A percentile compares a stretch with the other conserved stretches of the same genome.
Evolutionary conservation across 768 basidiomycete genomes (phyloP).

Genomic region (Tylopilus sp.): DNA sequence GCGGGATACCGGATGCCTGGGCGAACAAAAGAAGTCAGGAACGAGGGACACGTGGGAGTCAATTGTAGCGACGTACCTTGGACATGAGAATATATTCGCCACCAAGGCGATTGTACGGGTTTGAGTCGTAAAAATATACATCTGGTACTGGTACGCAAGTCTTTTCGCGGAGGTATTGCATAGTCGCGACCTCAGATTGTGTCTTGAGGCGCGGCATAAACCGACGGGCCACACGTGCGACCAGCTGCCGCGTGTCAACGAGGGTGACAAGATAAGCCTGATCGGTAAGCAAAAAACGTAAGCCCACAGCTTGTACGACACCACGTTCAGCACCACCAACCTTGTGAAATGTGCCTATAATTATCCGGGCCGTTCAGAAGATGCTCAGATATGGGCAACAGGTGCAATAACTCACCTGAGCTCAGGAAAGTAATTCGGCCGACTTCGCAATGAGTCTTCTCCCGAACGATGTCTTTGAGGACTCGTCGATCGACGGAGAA

Average conservation of each 20-base stretch:
- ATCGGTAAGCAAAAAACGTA: slow-evolving; percentile 2
- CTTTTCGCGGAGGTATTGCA: slow-evolving; percentile 71
- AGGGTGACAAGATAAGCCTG: slow-evolving; percentile 79
- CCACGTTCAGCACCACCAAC: slow-evolving; percentile 31
- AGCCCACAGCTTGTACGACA: neutral
- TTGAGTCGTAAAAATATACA: slow-evolving; percentile 76
- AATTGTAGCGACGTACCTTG: slow-evolving; percentile 48
- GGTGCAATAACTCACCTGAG: slow-evolving; percentile 48
- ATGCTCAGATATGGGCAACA: slow-evolving; percentile 9
- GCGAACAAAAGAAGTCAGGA: neutral
- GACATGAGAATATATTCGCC: slow-evolving; percentile 88
- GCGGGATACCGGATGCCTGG: slow-evolving; percentile 72
- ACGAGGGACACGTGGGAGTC: neutral
- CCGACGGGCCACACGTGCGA: slow-evolving; percentile 77
- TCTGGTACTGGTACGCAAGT: slow-evolving; percentile 71
- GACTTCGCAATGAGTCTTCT: slow-evolving; percentile 63
- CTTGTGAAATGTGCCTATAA: slow-evolving; percentile 83
- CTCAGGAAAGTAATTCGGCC: slow-evolving; percentile 71
- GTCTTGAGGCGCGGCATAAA: slow-evolving; percentile 88
- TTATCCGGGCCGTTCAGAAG: slow-evolving; percentile 1
- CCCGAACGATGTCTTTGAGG: slow-evolving; percentile 73
- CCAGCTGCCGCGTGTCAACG: slow-evolving; percentile 54
- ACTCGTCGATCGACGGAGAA: slow-evolving; percentile 75
- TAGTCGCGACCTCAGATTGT: slow-evolving; percentile 83
- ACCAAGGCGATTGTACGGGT: slow-evolving; percentile 80